phyloP scores from a whole-genome alignment of 768 basidiomycete species.

The Ephemerocybe angulata region DNA sequence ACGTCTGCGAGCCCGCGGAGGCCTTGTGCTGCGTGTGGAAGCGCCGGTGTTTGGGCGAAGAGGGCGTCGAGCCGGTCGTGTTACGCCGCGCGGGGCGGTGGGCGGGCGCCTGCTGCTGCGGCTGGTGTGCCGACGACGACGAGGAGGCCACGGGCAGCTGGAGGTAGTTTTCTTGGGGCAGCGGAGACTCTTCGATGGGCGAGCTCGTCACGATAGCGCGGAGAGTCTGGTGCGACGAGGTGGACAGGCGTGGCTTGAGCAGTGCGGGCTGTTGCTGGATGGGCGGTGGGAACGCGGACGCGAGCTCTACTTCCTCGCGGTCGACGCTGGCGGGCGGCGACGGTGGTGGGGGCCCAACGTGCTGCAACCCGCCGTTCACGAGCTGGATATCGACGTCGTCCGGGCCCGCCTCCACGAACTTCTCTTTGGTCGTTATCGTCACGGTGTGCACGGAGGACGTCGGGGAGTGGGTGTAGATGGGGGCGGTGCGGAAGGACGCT shows the following conservation, averaged over 20 bases:
- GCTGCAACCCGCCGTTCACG: background rate
- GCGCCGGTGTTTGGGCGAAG: slow-evolving; percentile 12
- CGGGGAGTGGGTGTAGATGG: background rate
- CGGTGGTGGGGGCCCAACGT: slow-evolving; percentile 26
- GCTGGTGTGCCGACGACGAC: slow-evolving; percentile 16
- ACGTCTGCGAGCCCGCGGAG: slow-evolving; percentile 21
- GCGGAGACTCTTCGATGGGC: slow-evolving; percentile 14
- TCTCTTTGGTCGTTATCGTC: slow-evolving; percentile 2
- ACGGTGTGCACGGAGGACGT: slow-evolving; percentile 8
- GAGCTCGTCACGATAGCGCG: slow-evolving; percentile 20
- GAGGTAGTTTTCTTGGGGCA: slow-evolving; percentile 43
- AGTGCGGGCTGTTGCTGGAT: slow-evolving; percentile 19
- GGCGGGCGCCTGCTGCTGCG: background rate
- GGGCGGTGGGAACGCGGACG: no score
- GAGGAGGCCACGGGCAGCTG: slow-evolving; percentile 40
- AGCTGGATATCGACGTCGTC: background rate
- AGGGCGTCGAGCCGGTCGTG: slow-evolving; percentile 56
- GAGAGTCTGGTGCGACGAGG: slow-evolving; percentile 11
- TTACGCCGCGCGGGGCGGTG: slow-evolving; percentile 56
- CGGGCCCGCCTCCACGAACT: background rate
- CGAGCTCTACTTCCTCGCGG: background rate
- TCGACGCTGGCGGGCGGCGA: slow-evolving; percentile 33
- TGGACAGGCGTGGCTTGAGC: background rate
- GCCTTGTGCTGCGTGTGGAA: slow-evolving; percentile 21
- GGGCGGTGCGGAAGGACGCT: slow-evolving; percentile 5